Percentiles rank a stretch among this genome's conserved stretches.
Evolutionary conservation across 306 rosid species (phyloP).

Genomic region (Alnus glutinosa): DNA sequence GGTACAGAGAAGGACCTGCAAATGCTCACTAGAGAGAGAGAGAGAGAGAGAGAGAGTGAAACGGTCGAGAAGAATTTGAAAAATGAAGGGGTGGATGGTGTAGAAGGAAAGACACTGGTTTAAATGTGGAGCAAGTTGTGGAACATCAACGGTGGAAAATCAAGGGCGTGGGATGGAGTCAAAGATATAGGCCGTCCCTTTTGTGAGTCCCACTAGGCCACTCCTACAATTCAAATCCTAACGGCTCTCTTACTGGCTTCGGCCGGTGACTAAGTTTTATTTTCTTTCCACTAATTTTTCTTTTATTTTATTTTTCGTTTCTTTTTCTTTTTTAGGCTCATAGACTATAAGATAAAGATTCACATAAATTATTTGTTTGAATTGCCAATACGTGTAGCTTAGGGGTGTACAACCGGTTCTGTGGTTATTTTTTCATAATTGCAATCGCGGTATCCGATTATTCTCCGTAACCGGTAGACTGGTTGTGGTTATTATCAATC

Average conservation of each 20-base stretch:
- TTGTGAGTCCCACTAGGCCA: not conserved
- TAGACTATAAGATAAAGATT: too few relatives aligned
- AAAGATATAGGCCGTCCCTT: not conserved
- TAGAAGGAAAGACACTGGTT: not conserved
- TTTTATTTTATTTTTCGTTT: not conserved
- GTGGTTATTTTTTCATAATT: too few relatives aligned
- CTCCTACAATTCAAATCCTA: conserved; percentile 15
- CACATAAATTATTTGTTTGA: too few relatives aligned
- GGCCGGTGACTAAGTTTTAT: not conserved
- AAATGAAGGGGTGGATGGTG: conserved; percentile 55
- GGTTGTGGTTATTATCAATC: too few relatives aligned
- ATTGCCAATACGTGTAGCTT: too few relatives aligned
- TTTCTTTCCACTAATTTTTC: not conserved
- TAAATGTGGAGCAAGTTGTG: not conserved
- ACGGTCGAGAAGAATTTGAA: conserved; percentile 63
- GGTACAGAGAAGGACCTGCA: conserved; percentile 34
- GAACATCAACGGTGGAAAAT: conserved; percentile 1
- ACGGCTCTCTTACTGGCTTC: conserved; percentile 24
- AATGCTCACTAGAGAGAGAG: conserved; percentile 19
- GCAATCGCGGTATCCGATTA: too few relatives aligned
- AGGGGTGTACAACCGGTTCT: too few relatives aligned
- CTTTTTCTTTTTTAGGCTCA: not conserved
- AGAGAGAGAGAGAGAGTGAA: conserved; percentile 26
- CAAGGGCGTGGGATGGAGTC: not conserved
- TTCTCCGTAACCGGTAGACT: too few relatives aligned